Conservation (phyloP, 2,329 filamentous ascomycete species). For the Colletotrichum sp. region DNA sequence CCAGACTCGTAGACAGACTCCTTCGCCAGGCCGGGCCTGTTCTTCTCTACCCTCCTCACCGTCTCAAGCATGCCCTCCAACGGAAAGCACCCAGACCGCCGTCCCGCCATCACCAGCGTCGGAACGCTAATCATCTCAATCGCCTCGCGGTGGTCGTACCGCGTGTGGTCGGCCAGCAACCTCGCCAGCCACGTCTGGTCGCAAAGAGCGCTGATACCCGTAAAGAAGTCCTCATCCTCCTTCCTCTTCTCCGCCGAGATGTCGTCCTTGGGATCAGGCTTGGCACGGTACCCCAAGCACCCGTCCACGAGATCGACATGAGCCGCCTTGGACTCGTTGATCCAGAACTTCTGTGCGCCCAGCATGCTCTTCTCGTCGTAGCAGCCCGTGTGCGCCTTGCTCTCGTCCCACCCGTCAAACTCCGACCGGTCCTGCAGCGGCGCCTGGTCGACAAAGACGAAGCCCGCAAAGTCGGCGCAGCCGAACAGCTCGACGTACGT, state of each 20-base stretch:
- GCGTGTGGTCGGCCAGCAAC: conserved; percentile 42
- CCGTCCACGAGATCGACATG: conserved; percentile 34
- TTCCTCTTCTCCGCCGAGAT: conserved; percentile 26
- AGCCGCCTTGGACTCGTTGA: conserved; percentile 24
- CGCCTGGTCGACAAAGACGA: conserved; percentile 45
- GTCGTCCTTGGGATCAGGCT: conserved; percentile 26
- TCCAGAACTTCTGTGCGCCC: conserved; percentile 33
- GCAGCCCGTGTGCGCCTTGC: conserved; percentile 36
- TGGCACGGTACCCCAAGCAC: conserved; percentile 40
- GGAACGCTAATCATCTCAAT: conserved; percentile 36
- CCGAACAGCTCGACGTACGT: conserved; percentile 44
- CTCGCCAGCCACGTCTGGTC: conserved; percentile 41
- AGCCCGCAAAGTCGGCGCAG: conserved; percentile 32
- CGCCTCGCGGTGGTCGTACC: conserved; percentile 46
- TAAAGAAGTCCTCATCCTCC: conserved; percentile 40
- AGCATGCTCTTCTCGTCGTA: conserved; percentile 42
- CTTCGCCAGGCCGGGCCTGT: conserved; percentile 25
- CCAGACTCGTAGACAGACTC: conserved; percentile 38
- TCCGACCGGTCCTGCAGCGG: conserved; percentile 41
- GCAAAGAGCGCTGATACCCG: conserved; percentile 34
- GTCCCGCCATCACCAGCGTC: conserved; percentile 39
- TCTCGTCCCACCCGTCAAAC: conserved; percentile 35
- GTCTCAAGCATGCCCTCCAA: conserved; percentile 42
- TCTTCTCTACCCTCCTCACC: conserved; percentile 29
- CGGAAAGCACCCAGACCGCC: conserved; percentile 42